These are phyloP conservation scores for Aspergillus campestris DNA, from an alignment of 495 filamentous ascomycete species.

Conservation along the genomic window DNA sequence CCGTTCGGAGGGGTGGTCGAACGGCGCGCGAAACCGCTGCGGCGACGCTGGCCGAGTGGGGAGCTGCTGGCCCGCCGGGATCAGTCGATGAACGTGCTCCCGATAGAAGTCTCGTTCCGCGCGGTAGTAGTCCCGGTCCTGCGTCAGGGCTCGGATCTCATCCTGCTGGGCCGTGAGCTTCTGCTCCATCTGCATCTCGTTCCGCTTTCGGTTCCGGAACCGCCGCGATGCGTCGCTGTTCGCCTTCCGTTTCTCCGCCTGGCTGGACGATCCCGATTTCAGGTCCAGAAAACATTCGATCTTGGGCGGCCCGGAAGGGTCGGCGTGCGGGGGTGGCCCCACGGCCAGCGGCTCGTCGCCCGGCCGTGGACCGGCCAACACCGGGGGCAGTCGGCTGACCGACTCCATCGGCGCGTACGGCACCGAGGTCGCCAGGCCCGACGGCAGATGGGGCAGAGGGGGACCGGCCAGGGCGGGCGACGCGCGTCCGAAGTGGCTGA, in stretches of 20 bases:
- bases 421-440: conserved; percentile 6
- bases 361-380: conserved; percentile 20
- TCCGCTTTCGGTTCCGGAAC: conserved; percentile 85
- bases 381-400: conserved; percentile 16
- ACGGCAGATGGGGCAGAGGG: conserved; percentile 15
- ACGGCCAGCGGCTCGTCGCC: conserved; percentile 27
- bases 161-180: conserved; percentile 49
- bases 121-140: conserved; percentile 47
- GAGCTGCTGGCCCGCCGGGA: conserved; percentile 28
- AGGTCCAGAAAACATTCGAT: conserved; percentile 61
- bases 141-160: conserved; percentile 45
- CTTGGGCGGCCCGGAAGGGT: conserved; percentile 32
- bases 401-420: conserved; percentile 26
- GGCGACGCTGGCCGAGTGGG: conserved; percentile 38
- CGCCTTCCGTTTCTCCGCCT: conserved; percentile 84
- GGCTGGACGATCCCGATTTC: conserved; percentile 73
- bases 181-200: conserved; percentile 66
- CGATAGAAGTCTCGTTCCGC: conserved; percentile 58
- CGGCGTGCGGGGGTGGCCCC: conserved; percentile 25
- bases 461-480: conserved; percentile 32
- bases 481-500: conserved; percentile 38
- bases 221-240: conserved; percentile 90
- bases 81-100: conserved; percentile 48
- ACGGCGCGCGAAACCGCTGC: conserved; percentile 5
- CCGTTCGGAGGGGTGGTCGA: neutral